A percentile compares a stretch with the other conserved stretches of the same genome.
phyloP scores from a whole-genome alignment of 2,329 filamentous ascomycete genomes.

The Juglanconis juglandina region DNA sequence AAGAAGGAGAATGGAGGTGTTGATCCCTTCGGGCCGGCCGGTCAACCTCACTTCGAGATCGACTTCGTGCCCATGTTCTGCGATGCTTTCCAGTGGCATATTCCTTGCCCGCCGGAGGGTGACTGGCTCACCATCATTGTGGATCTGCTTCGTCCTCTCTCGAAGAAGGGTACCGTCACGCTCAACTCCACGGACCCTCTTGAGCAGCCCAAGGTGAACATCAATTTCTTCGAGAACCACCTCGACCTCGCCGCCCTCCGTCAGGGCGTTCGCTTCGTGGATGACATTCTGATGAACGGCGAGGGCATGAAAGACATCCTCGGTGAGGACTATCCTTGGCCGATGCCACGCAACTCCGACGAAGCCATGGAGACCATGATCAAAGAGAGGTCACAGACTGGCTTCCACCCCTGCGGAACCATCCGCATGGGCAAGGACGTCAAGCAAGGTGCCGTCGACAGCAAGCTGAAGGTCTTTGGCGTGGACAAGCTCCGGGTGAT shows the following conservation, averaged over 20 bases:
- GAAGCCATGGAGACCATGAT: conserved; percentile 54
- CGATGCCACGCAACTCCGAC: conserved; percentile 54
- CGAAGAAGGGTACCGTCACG: conserved; percentile 48
- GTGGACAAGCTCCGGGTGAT: conserved; percentile 51
- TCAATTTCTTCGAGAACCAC: conserved; percentile 57
- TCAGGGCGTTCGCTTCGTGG: conserved; percentile 53
- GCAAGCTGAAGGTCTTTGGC: conserved; percentile 49
- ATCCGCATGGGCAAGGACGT: conserved; percentile 49
- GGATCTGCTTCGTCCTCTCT: conserved; percentile 40
- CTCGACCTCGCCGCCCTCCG: conserved; percentile 55
- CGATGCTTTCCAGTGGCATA: conserved; percentile 47
- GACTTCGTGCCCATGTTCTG: conserved; percentile 60
- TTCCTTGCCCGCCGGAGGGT: conserved; percentile 38
- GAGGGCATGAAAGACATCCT: conserved; percentile 55
- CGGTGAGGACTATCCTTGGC: conserved; percentile 54
- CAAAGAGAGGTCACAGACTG: conserved; percentile 57
- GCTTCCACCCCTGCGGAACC: conserved; percentile 56
- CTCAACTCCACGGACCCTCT: conserved; percentile 55
- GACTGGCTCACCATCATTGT: conserved; percentile 56
- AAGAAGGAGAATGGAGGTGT: conserved; percentile 39
- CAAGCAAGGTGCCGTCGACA: conserved; percentile 50
- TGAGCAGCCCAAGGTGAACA: conserved; percentile 55
- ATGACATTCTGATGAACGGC: conserved; percentile 56
- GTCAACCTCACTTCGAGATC: conserved; percentile 59
- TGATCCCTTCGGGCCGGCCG: conserved; percentile 54